Percentiles rank a stretch among this genome's conserved stretches.
Evolutionary conservation across 768 basidiomycete genomes (phyloP).

Genomic region (Arthromyces matolae): DNA sequence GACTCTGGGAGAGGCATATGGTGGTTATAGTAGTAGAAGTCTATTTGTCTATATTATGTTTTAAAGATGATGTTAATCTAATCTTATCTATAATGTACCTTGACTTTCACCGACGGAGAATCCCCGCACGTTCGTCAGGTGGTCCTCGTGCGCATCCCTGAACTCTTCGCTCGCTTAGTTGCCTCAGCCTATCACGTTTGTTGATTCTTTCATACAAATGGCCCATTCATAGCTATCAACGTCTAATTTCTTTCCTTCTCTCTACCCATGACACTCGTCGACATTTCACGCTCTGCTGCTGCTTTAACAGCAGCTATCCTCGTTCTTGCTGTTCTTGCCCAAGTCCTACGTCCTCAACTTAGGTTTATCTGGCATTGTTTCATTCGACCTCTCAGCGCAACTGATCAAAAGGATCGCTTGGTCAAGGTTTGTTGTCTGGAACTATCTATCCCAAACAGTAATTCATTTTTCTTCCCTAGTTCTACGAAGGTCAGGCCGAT

Average conservation of each 20-base stretch:
- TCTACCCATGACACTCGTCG: slow-evolving; percentile 2
- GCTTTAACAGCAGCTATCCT: slow-evolving; percentile 5
- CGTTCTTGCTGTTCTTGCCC: slow-evolving; percentile 10
- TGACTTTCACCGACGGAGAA: not conserved
- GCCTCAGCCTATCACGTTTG: slow-evolving; percentile 15
- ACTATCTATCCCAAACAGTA: not conserved
- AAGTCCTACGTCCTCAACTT: slow-evolving; percentile 34
- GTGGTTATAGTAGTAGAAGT: no score
- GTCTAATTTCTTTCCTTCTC: not conserved
- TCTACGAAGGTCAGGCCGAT: slow-evolving; percentile 66
- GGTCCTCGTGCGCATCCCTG: slow-evolving; percentile 10
- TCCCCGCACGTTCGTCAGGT: slow-evolving; percentile 15
- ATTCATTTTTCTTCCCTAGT: slow-evolving; percentile 28
- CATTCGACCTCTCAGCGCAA: slow-evolving; percentile 36
- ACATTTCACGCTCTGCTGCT: slow-evolving; percentile 7
- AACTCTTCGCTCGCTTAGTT: not conserved
- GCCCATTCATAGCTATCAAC: not conserved
- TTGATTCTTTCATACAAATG: slow-evolving; percentile 12
- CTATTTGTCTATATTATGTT: not conserved
- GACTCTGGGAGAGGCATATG: slow-evolving; percentile 67
- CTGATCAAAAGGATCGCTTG: slow-evolving; percentile 40
- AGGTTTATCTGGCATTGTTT: slow-evolving; percentile 52
- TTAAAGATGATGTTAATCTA: no score
- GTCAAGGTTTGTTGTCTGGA: slow-evolving; percentile 32
- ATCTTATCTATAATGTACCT: no score